phyloP scores from a whole-genome alignment of 2,329 filamentous ascomycete species.

The Penicillium sp. region DNA sequence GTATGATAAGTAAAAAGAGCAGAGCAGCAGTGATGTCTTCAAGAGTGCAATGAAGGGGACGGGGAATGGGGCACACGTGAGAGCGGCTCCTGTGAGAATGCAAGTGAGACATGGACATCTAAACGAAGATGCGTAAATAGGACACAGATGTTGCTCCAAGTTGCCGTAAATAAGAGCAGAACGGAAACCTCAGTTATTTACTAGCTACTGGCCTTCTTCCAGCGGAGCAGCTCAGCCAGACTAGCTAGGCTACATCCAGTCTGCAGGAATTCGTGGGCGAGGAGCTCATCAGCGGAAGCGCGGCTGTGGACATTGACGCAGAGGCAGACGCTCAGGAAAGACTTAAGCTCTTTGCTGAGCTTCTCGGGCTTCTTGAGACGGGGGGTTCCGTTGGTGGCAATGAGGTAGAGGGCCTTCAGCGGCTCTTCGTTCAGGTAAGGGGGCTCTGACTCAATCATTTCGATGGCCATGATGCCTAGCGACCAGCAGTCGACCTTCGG shows the following conservation, averaged over 20 bases:
- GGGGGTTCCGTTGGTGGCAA: constrained; percentile 95
- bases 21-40: neutral
- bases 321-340: constrained; percentile 91
- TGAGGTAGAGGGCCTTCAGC: constrained; percentile 93
- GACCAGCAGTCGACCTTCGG: constrained; percentile 99
- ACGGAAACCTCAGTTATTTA: constrained; percentile 18
- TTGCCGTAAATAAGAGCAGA: constrained; percentile 12
- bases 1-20: constrained; percentile 10
- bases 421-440: constrained; percentile 98
- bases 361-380: constrained; percentile 98
- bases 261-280: constrained; percentile 91
- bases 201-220: constrained; percentile 46
- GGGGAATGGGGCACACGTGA: neutral
- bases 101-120: constrained; percentile 21
- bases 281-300: constrained; percentile 83
- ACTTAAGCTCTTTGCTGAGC: constrained; percentile 95
- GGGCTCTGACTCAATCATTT: constrained; percentile 99
- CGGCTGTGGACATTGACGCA: constrained; percentile 95
- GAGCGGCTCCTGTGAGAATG: constrained; percentile 20
- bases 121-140: constrained; percentile 28
- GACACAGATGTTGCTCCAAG: constrained; percentile 31
- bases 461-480: constrained; percentile 98
- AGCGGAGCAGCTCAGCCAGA: constrained; percentile 81
- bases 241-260: constrained; percentile 81
- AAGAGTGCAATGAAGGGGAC: constrained; percentile 1